phyloP scores from a whole-genome alignment of 108 stramenopile species.

The Aurantiochytrium sp. region DNA sequence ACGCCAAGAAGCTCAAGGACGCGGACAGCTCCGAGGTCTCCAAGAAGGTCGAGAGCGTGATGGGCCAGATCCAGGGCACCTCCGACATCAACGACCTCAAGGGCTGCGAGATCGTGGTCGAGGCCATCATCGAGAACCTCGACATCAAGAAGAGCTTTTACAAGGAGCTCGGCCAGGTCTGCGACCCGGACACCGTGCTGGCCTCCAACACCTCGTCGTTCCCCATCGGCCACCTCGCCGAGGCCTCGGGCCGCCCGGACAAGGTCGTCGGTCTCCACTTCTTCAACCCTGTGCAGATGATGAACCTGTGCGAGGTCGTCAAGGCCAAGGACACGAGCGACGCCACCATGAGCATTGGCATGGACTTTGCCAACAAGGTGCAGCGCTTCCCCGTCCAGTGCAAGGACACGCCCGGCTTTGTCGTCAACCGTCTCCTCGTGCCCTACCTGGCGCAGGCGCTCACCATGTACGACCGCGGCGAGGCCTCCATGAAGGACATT shows the following conservation, averaged over 20 bases:
- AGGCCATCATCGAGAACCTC: slow-evolving; percentile 92
- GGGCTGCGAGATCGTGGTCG: slow-evolving; percentile 81
- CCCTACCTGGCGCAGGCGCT: slow-evolving; percentile 78
- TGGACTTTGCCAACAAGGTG: slow-evolving; percentile 71
- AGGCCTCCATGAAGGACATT: slow-evolving; percentile 83
- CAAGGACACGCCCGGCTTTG: slow-evolving; percentile 94
- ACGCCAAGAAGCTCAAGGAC: slow-evolving; percentile 67
- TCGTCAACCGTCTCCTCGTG: slow-evolving; percentile 93
- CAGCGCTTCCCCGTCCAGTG: slow-evolving; percentile 85
- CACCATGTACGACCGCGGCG: slow-evolving; percentile 85
- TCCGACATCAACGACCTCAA: slow-evolving; percentile 68
- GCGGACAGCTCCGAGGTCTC: slow-evolving; percentile 64
- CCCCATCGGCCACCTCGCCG: slow-evolving; percentile 79
- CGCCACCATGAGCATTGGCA: slow-evolving; percentile 71
- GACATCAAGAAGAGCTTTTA: slow-evolving; percentile 81
- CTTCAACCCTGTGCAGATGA: slow-evolving; percentile 96
- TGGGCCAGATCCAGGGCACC: slow-evolving; percentile 71
- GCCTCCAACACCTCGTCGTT: slow-evolving; percentile 89
- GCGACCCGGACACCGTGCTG: slow-evolving; percentile 78
- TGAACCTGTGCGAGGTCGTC: slow-evolving; percentile 96
- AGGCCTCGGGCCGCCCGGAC: slow-evolving; percentile 76
- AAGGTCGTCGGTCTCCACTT: slow-evolving; percentile 96
- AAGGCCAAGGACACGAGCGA: slow-evolving; percentile 74
- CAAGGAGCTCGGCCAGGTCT: slow-evolving; percentile 65
- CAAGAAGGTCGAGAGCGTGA: neutral